Conservation (phyloP, 441 rosid species). For the Pelargonium fulgidum region DNA sequence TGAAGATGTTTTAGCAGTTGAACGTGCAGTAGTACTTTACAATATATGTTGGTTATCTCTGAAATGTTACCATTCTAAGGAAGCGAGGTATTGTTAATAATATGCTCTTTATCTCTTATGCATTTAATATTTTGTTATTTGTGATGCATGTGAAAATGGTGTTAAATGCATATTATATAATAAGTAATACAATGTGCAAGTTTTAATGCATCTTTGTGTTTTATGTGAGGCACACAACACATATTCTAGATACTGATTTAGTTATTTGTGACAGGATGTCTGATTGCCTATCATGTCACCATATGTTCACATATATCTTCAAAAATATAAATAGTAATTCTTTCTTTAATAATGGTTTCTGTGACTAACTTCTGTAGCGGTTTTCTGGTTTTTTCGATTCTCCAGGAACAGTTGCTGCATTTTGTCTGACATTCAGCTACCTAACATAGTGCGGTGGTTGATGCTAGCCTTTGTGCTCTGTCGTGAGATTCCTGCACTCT, state of each 20-base stretch:
- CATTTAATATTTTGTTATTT: constrained; percentile 8
- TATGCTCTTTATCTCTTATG: neutral
- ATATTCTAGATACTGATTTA: neutral
- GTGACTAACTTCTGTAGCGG: constrained; percentile 6
- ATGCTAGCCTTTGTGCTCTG: constrained; percentile 70
- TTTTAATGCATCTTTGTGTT: neutral
- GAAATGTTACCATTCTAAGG: constrained; percentile 41
- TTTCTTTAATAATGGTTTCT: neutral
- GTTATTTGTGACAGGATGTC: neutral
- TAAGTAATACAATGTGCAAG: neutral
- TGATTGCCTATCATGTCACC: neutral
- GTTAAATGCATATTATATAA: neutral
- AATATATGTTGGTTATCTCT: constrained; percentile 55
- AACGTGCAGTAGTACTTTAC: constrained; percentile 65
- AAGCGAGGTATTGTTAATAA: constrained; percentile 44
- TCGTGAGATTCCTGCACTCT: constrained; percentile 62
- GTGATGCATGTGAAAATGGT: neutral
- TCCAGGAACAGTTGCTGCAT: constrained; percentile 62
- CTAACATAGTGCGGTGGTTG: constrained; percentile 55
- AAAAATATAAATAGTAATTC: neutral
- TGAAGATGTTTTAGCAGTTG: constrained; percentile 59
- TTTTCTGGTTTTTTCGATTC: constrained; percentile 21
- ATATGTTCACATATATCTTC: neutral
- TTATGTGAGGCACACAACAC: neutral
- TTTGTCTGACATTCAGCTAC: constrained; percentile 44